Base-by-base conservation (phyloP, 1,139 yeast genomes). In the Blastobotrys petasosporus region DNA sequence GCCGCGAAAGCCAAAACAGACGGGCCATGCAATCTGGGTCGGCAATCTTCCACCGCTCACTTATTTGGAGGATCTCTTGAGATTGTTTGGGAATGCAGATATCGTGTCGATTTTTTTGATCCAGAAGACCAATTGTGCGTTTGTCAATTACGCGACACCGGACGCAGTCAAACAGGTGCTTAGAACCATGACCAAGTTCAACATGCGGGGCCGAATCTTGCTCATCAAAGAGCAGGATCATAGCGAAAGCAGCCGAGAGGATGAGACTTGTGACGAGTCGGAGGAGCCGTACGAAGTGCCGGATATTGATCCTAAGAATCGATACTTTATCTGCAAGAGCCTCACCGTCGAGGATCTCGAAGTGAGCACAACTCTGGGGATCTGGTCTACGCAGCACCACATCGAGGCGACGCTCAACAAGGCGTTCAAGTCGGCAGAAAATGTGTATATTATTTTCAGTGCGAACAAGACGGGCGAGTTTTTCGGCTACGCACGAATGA, bases 1-100 rank as follows among this genome's bases (percentile, higher is more conserved):
- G 1, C 63, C 64, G 5, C 54, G 52, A 39, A 59, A 66, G 43
- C 72, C 71, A 2, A 59, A 64, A 6, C 66, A 65, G 41, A 58
- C 69, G 1, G 68, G 68, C 1, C 60, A 57, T 44, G 68, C 72
- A 1, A 53, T 68, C n/a, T 68, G 73, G 73, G 72, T 69, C 3
- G 73, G 73, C 6, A 69, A 68, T 45, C 53, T 68, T 12, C 69
- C 73, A 8, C 54, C 58, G 5, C 56, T 53, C 39, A 61, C 70
- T 12, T 57, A 63, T 4, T 56, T 68, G 25, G 52, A 52, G 13
- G 69, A 68, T 46, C 56, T 68, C 36, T 56, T 68, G 41, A 51
- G 51, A 31, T 51, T 66, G 35, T 69, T 68, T 51, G 71, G 69
- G 5, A 61, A 68, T 16, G 55, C 61, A 13, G 62, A 61, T 7